phyloP scores from a whole-genome alignment of 2,329 filamentous ascomycete genomes.

The Ascochyta clinopodiicola region DNA sequence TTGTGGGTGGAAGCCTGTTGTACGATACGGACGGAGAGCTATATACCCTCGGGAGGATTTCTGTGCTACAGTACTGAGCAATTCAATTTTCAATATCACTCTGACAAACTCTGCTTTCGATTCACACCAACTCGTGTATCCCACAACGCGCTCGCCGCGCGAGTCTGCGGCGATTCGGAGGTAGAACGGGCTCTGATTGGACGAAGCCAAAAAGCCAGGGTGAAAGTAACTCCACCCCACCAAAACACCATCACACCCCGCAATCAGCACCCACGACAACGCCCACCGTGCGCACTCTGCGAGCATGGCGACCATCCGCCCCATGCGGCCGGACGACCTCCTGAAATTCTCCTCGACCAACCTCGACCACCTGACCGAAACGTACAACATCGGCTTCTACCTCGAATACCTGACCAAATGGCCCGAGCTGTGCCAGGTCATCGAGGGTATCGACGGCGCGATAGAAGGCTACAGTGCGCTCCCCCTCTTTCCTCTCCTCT shows the following conservation, averaged over 20 bases:
- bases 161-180: neutral
- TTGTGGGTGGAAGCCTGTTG: neutral
- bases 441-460: constrained; percentile 83
- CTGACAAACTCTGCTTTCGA: neutral
- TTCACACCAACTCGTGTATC: neutral
- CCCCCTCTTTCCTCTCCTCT: neutral
- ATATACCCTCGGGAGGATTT: constrained; percentile 14
- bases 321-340: constrained; percentile 73
- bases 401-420: constrained; percentile 94
- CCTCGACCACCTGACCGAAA: constrained; percentile 95
- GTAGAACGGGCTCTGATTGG: constrained; percentile 5
- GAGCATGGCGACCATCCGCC: constrained; percentile 80
- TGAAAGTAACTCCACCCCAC: constrained; percentile 10
- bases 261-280: constrained; percentile 1
- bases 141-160: no score
- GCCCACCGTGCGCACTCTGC: neutral
- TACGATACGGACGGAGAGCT: constrained; percentile 61
- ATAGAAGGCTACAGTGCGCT: constrained; percentile 90
- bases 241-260: neutral
- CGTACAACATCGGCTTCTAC: constrained; percentile 95
- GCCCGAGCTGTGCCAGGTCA: constrained; percentile 92
- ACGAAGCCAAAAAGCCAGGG: neutral
- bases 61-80: neutral
- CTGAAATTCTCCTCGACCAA: constrained; percentile 93
- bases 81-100: neutral